Conservation (phyloP, 768 basidiomycete species). For the Leccinum arenicola region DNA sequence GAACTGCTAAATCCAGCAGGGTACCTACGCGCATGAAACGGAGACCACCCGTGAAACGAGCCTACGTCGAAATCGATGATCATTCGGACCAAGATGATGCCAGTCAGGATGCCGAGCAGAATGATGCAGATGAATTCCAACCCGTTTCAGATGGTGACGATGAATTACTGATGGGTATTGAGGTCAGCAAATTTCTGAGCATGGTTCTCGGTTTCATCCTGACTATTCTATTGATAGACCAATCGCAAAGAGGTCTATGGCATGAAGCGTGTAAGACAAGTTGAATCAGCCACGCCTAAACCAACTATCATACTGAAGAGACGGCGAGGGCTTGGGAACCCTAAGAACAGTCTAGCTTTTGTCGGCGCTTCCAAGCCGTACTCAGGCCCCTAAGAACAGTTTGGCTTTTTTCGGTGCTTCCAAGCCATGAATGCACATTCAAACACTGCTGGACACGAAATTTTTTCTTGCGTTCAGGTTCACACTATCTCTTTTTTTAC, state of each 20-base stretch:
- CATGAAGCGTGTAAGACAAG: slow-evolving; percentile 26
- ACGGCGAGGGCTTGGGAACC: slow-evolving; percentile 12
- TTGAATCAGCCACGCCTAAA: slow-evolving; percentile 1
- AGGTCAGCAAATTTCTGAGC: slow-evolving; percentile 37
- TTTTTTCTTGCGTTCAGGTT: background rate
- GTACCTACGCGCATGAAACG: slow-evolving; percentile 17
- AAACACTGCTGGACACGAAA: background rate
- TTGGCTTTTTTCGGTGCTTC: background rate
- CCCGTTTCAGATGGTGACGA: slow-evolving; percentile 48
- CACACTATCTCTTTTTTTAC: slow-evolving; percentile 13
- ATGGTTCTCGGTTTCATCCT: background rate
- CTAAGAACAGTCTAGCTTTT: slow-evolving; percentile 13
- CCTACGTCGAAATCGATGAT: slow-evolving; percentile 33
- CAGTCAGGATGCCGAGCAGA: slow-evolving; percentile 9
- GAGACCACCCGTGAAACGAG: slow-evolving; percentile 22
- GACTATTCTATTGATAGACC: slow-evolving; percentile 28
- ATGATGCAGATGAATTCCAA: slow-evolving; percentile 11
- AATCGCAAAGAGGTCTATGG: slow-evolving; percentile 38
- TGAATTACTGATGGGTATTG: slow-evolving; percentile 59
- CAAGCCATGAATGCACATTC: slow-evolving; percentile 7
- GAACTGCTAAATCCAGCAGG: slow-evolving; percentile 2
- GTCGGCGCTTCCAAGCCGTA: no score
- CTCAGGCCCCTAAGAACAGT: no score
- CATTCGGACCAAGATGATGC: slow-evolving; percentile 20
- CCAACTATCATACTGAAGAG: slow-evolving; percentile 17